Base-by-base conservation (phyloP, 1,139 yeast species). In the Saccharomyces hybrid region DNA sequence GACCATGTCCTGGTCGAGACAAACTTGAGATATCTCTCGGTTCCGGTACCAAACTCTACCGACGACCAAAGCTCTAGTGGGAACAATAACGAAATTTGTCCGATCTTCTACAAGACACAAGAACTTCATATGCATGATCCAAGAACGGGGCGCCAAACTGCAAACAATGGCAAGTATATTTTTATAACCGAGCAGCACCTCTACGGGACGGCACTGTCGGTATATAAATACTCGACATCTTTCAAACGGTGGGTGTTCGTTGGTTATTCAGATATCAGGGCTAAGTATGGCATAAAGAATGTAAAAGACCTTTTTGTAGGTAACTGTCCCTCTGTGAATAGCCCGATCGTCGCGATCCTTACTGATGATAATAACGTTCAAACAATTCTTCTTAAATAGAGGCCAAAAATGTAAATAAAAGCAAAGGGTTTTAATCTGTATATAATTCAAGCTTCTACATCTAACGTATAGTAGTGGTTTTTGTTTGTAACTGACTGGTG, bases 251-350 rank as follows among this genome's bases (percentile, higher is more conserved):
- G 68, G 68, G 21, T 54, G 21, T 60, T 60, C 14, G 49, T 60
- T n/a, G 67, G 67, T 14, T 64, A 55, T 52, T 51, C 56, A 28
- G 68, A 64, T 54, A 54, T 64, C 38, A 56, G 59, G 26, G 58
- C 67, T 27, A 62, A 59, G 49, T 64, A 59, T 52, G 56, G 58
- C 38, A 56, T 64, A 50, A 53, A 42, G 28, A 56, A 54, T 26
- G 62, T 62, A 5, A 51, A 54, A 28, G 38, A 38, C 21, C n/a
- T 38, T 11, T 38, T 38, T 11, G 44, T 16, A 14, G 26, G 44
- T 19, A 38, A 38, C n/a, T 16, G 44, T 3, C 44, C 26, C 44
- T 38, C 44, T 5, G n/a, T 38, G 4, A 38, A 38, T 38, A 38
- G 44, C 24, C 44, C 44, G 3, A 24, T 38, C 2, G 24, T 38